Evolutionary conservation across 257 asterid species (phyloP).

Genomic region (Solanum medicagineum): DNA sequence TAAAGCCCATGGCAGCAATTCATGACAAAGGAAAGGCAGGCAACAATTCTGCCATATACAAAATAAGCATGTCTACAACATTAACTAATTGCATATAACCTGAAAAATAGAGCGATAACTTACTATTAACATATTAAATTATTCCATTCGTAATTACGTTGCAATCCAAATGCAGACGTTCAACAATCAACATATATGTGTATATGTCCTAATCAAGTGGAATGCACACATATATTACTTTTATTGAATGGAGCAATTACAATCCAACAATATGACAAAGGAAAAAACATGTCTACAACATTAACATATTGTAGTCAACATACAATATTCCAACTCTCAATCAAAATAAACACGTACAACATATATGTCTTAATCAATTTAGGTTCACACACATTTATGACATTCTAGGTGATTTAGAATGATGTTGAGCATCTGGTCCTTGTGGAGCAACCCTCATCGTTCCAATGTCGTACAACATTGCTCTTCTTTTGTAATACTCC

Average conservation of each 20-base stretch:
- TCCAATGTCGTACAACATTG: slow-evolving; percentile 2
- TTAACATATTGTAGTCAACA: too few relatives aligned
- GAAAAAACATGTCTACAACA: not conserved
- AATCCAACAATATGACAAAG: too few relatives aligned
- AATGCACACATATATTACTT: too few relatives aligned
- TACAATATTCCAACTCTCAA: too few relatives aligned
- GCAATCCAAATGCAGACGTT: too few relatives aligned
- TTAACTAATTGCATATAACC: not conserved
- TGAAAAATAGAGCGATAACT: not conserved
- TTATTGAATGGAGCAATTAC: too few relatives aligned
- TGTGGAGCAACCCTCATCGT: slow-evolving; percentile 26
- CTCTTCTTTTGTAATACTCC: slow-evolving; percentile 26
- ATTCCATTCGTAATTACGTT: too few relatives aligned
- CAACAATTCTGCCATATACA: not conserved
- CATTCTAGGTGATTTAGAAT: not conserved
- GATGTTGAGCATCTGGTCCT: slow-evolving; percentile 44
- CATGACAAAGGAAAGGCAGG: not conserved
- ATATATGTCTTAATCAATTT: not conserved
- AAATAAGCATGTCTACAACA: not conserved
- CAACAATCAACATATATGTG: too few relatives aligned
- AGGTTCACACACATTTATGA: not conserved
- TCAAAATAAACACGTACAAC: too few relatives aligned
- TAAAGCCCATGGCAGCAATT: too few relatives aligned
- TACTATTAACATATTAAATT: not conserved
- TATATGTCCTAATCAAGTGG: too few relatives aligned